A percentile compares a stretch with the other conserved stretches of the same genome.
phyloP scores from a whole-genome alignment of 2,329 filamentous ascomycete species.

The Davidsoniella virescens region DNA sequence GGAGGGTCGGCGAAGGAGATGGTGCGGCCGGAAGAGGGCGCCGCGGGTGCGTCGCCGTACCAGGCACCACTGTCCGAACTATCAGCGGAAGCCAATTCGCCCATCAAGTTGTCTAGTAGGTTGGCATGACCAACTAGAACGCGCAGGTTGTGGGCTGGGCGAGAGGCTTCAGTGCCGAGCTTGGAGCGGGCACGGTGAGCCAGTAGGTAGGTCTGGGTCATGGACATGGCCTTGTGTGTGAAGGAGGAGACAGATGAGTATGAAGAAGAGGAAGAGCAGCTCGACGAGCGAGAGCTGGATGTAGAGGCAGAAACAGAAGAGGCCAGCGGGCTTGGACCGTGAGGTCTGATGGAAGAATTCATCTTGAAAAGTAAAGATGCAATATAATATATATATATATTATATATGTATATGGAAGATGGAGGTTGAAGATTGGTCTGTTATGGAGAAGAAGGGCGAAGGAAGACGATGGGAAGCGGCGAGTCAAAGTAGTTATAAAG shows the following conservation, averaged over 20 bases:
- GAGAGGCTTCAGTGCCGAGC: constrained; percentile 82
- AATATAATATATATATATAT: too few species aligned
- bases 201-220: constrained; percentile 96
- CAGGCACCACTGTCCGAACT: constrained; percentile 62
- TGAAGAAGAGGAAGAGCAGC: constrained; percentile 25
- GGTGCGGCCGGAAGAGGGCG: constrained; percentile 25
- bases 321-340: constrained; percentile 10
- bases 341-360: constrained; percentile 1
- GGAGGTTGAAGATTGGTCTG: background rate
- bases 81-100: constrained; percentile 80
- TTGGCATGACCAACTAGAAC: constrained; percentile 96
- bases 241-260: constrained; percentile 19
- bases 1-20: constrained; percentile 5
- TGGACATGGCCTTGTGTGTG: constrained; percentile 75
- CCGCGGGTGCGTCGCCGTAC: constrained; percentile 88
- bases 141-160: constrained; percentile 84
- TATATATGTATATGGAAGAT: background rate
- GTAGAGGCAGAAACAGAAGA: constrained; percentile 16
- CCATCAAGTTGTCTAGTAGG: constrained; percentile 90
- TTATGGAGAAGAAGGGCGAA: background rate
- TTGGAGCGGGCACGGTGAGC: constrained; percentile 93
- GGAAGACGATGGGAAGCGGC: background rate
- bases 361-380: constrained; percentile 5
- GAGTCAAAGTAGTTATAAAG: background rate
- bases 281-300: constrained; percentile 19